These are phyloP conservation scores for Penicillium sp. DNA, from an alignment of 2,329 filamentous ascomycete species.

Conservation along the genomic window DNA sequence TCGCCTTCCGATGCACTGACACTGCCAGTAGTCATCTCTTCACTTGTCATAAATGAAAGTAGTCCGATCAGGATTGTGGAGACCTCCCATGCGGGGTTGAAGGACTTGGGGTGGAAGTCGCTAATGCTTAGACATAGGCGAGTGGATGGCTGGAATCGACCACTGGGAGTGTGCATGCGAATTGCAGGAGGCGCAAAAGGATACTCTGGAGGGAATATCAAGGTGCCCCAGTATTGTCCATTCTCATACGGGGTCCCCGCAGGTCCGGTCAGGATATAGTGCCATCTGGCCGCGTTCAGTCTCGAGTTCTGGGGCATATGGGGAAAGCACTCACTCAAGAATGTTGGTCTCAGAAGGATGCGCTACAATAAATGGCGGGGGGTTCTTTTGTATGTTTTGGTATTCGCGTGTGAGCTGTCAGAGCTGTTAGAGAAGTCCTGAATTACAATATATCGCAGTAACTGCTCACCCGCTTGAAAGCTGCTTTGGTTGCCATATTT, in stretches of 20 bases:
- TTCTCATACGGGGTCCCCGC: constrained; percentile 89
- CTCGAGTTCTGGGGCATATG: background rate
- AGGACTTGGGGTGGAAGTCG: constrained; percentile 96
- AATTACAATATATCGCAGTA: background rate
- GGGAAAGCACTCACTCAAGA: constrained; percentile 61
- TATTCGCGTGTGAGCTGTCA: constrained; percentile 59
- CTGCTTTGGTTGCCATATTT: constrained; percentile 65
- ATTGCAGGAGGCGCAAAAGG: constrained; percentile 96
- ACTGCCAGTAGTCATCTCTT: constrained; percentile 96
- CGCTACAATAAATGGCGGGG: constrained; percentile 80
- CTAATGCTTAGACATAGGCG: constrained; percentile 91
- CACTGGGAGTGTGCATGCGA: constrained; percentile 96
- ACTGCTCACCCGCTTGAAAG: constrained; percentile 61
- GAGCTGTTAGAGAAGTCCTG: constrained; percentile 7
- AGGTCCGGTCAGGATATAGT: constrained; percentile 91
- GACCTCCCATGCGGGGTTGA: constrained; percentile 98
- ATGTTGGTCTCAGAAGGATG: constrained; percentile 90
- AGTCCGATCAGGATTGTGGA: constrained; percentile 92
- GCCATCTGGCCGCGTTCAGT: constrained; percentile 58
- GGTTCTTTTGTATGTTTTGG: constrained; percentile 63
- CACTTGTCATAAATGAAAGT: constrained; percentile 94
- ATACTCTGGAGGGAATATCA: constrained; percentile 93
- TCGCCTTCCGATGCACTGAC: constrained; percentile 72
- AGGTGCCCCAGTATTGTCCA: constrained; percentile 96
- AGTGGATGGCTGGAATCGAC: constrained; percentile 88